Evolutionary conservation across 768 basidiomycete genomes (phyloP).

Genomic region (Pleurotus salmoneostramineus): DNA sequence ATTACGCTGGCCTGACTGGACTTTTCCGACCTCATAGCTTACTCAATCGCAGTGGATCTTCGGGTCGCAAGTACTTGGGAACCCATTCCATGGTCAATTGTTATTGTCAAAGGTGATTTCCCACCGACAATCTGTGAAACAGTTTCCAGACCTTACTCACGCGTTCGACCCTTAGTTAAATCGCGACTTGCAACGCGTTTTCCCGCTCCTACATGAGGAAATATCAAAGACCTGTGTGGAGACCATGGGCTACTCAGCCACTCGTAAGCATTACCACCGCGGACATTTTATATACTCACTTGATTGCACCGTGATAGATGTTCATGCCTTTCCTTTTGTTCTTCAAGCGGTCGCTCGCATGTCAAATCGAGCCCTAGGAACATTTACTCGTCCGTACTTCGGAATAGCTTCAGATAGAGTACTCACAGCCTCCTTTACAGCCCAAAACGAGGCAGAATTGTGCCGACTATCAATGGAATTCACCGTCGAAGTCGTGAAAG

Average conservation of each 20-base stretch:
- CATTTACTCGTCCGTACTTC: neutral
- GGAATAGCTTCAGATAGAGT: neutral
- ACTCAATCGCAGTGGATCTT: neutral
- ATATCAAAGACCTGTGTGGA: neutral
- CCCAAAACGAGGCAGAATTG: neutral
- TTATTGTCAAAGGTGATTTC: neutral
- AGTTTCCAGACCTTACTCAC: neutral
- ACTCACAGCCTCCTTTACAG: neutral
- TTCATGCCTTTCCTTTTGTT: neutral
- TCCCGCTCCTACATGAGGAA: neutral
- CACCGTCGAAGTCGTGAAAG: neutral
- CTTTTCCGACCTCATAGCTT: neutral
- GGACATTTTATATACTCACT: neutral
- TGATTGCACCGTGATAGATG: neutral
- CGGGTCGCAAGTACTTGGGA: neutral
- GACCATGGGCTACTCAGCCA: neutral
- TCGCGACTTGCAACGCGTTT: neutral
- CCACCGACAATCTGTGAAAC: neutral
- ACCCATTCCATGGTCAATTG: conserved; percentile 1
- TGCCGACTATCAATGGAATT: neutral
- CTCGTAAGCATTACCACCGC: neutral
- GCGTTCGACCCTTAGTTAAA: neutral
- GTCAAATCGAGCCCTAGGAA: neutral
- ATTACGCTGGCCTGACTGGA: neutral
- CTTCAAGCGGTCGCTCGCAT: neutral